Evolutionary conservation across 2,329 filamentous ascomycete genomes (phyloP), one percentile per base, ranked within the genome.

Genomic region (Exophiala lecanii-corni): DNA sequence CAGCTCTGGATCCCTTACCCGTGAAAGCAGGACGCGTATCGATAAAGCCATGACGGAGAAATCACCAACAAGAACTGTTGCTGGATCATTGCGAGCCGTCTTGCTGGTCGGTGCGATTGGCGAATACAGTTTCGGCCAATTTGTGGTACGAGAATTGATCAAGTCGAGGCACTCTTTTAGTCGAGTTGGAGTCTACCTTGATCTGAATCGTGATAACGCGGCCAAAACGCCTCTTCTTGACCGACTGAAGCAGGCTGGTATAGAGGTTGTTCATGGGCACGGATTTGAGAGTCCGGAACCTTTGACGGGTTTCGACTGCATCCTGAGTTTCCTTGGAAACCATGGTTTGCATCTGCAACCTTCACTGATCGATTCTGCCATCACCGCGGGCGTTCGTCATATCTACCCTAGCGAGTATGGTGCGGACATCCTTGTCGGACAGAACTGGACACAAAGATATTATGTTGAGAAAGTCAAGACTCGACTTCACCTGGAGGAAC

Each of bases 371-470:
- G 61, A 69, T 53, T 63, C 64, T 30, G 53, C 59, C 6, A 57
- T 69, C 36, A 43, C 48, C 19, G 66, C 65, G 12, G 62, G 64
- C 4, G 66, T 69, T 21, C 66, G 63, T 46, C 62, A 63, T 19
- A 68, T 66, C 55, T 63, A 64, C 33, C 66, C 65, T 7, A 67
- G 62, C 41, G 63, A 68, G 23, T 51, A 41, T 30, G 49, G 45
- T 10, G 43, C 49, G 10, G 49, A 51, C 32, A 18, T 51, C 9
- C 37, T 36, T 9, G 35, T 43, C 15, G 44, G 37, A 10, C 19
- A 41, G 31, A 50, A 45, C 38, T 41, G 34, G 41, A 37, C 39
- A 2, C 44, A 47, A 18, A 39, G 39, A 13, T 50, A 47, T 33
- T 47, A 50, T 33, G 62, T 37, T 2, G 48, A 57, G 20, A 65